Base-by-base conservation (phyloP, 2,329 filamentous ascomycete species). In the Paecilomyces fulvus region DNA sequence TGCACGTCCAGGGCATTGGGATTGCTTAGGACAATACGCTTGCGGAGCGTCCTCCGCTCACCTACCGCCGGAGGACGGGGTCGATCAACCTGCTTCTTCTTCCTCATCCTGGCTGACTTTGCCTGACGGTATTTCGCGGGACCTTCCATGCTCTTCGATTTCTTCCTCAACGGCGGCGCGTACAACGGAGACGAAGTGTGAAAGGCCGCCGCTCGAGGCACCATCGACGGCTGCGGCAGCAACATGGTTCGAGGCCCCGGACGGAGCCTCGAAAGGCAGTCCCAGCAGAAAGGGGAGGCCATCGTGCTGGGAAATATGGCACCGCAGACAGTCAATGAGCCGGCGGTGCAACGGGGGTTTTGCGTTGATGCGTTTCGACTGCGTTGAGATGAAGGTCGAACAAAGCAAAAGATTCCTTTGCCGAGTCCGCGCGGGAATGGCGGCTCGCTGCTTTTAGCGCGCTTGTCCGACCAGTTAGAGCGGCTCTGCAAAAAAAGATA, bases 1-100 rank as follows among this genome's bases (percentile, higher is more conserved):
- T 78, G 69, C 7, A 97, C 87, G 58, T 87, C 83, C 37, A 96
- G 77, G 52, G 94, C 94, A 75, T 96, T 97, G 73, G 89, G 88
- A 76, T 97, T 99, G 79, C 88, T 92, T 59, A 99, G 84, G 58
- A 95, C 85, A 66, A 99, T 89, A 64, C 89, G 85, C 78, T 95
- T 96, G 62, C 91, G 86, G 69, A 89, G 79, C 28, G 89, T 89
- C 75, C 91, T 95, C 63, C 92, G 85, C 79, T 96, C 92, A 62
- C 92, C 92, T 2, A 84, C 80, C 11, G 78, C 78, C 20, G 88
- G 87, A 14, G 84, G 79, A 72, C 81, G 83, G 55, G 76, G 72
- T 12, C 70, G 67, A n/a, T 76, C 73, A n/a, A 66, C 65, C 11
- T 60, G 63, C 33, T 64, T 62, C 60, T 75, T 77, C 66, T 75